Base-by-base conservation (phyloP, 1,139 yeast species). In the Petasospora rhodanensis region DNA sequence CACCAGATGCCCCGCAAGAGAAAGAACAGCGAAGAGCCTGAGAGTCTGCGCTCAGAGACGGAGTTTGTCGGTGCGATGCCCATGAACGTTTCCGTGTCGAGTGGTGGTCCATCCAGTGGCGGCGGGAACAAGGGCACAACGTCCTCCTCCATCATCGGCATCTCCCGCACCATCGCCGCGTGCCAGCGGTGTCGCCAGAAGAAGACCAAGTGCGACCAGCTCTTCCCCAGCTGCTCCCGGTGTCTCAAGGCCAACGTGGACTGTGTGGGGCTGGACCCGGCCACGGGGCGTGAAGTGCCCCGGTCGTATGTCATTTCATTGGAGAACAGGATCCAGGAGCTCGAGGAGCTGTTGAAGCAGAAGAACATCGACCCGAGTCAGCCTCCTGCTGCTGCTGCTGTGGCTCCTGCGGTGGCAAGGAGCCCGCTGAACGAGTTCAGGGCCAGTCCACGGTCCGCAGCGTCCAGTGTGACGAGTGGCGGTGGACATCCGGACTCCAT, bases 271-370 rank as follows among this genome's bases (percentile, higher is more conserved):
- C 58, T 84, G 10, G 96, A 87, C 54, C 86, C 95, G 0, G 86
- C 86, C 4, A 83, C 95, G 0, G 95, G 95, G 0, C 63, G 95
- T 37, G 87, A 82, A 44, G 75, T 86, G 1, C 95, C 96, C 0
- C 62, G 96, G 29, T 78, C 87, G 9, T 86, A 87, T 51, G 75
- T 85, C 6, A 70, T 76, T 12, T 81, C 79, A 47, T 59, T 87
- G 37, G 96, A 87, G 52, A 78, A 76, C 35, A 63, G 77, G 25
- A 64, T 86, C 3, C 66, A 69, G 11, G 58, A 61, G 13, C 62
- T 86, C 41, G 87, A 83, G 52, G 47, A 50, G 4, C 61, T 66
- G 37, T 54, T 85, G 28, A 56, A 58, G 32, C 59, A 59, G 20
- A 51, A 63, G 34, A 76, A 76, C 1, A 53, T 70, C 5, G 63